phyloP scores from a whole-genome alignment of 177 flowering plant genomes.

The Vitis hybrid region DNA sequence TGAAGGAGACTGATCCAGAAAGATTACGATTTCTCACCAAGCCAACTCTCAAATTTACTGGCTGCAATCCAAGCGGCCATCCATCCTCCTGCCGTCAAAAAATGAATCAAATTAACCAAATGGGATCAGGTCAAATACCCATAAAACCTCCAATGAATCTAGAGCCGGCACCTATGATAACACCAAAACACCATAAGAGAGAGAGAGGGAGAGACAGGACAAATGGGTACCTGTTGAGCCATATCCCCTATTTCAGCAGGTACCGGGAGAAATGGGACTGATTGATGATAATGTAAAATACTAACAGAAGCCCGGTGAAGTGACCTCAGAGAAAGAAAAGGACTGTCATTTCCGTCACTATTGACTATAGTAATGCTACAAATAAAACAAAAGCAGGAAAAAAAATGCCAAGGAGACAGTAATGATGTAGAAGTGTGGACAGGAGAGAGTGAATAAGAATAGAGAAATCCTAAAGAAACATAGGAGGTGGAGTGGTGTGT shows the following conservation, averaged over 20 bases:
- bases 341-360: conserved; percentile 2
- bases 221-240: conserved; percentile 16
- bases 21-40: conserved; percentile 29
- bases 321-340: conserved; percentile 1
- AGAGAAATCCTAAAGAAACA: no score
- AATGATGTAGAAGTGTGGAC: no score
- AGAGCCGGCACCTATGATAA: neutral
- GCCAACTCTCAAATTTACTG: conserved; percentile 44
- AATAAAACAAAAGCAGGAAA: neutral
- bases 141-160: neutral
- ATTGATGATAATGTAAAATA: neutral
- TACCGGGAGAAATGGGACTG: neutral
- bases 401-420: neutral
- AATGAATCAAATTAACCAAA: neutral
- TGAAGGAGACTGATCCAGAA: conserved; percentile 44
- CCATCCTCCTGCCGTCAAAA: conserved; percentile 42
- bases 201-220: neutral
- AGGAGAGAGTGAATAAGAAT: no score
- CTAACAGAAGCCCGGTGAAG: conserved; percentile 3
- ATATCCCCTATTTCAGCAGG: neutral
- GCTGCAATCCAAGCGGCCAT: conserved; percentile 54
- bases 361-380: neutral
- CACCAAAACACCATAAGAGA: neutral
- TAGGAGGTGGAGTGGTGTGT: no score
- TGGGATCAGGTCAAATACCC: neutral